Conservation (phyloP, 2,329 filamentous ascomycete genomes). For the Fusarium pseudocircinatum region DNA sequence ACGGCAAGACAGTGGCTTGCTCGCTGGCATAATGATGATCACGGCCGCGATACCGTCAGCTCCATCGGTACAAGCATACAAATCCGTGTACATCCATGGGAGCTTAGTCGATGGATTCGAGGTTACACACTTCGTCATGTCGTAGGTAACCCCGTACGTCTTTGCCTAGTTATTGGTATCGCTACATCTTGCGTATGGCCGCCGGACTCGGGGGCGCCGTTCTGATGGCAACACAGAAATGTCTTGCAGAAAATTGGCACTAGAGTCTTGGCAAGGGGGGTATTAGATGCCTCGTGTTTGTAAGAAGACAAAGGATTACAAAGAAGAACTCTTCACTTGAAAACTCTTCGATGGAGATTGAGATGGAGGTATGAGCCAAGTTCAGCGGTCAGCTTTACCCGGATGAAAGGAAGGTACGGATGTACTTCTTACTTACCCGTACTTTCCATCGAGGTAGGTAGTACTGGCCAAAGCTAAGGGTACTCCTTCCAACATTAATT, state of each 20-base stretch:
- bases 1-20: constrained; percentile 35
- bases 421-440: background rate
- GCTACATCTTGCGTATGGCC: constrained; percentile 6
- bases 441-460: background rate
- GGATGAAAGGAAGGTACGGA: background rate
- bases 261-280: background rate
- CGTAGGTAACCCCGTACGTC: background rate
- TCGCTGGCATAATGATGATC: constrained; percentile 8
- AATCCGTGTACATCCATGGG: constrained; percentile 19
- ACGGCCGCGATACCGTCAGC: constrained; percentile 22
- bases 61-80: constrained; percentile 8
- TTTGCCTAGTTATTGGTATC: constrained; percentile 11
- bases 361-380: background rate
- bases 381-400: background rate
- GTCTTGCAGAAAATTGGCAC: background rate
- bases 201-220: constrained; percentile 11
- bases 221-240: background rate
- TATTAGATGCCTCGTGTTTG: background rate
- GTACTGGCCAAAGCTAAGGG: background rate
- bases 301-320: background rate
- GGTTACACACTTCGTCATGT: constrained; percentile 34
- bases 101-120: constrained; percentile 17
- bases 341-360: background rate
- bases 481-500: background rate
- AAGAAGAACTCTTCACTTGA: background rate